These are phyloP conservation scores for Pestalotiopsis sp. DNA, from an alignment of 2,329 filamentous ascomycete genomes.

Conservation along the genomic window DNA sequence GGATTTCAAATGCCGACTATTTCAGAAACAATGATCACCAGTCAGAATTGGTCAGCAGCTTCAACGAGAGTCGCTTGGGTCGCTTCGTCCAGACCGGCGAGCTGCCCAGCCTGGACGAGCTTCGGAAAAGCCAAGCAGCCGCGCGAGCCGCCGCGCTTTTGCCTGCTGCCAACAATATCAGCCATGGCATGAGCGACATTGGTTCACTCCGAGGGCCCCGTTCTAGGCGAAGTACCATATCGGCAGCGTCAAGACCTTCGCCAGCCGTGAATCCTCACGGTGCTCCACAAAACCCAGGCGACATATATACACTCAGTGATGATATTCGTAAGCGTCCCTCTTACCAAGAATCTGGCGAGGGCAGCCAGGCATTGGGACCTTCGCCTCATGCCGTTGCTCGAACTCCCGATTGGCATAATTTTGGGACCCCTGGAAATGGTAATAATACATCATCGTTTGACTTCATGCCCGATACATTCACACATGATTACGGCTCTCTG, in stretches of 20 bases:
- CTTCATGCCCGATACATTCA: conserved; percentile 2
- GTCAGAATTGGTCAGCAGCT: conserved; percentile 32
- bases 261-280: conserved; percentile 30
- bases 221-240: conserved; percentile 22
- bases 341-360: conserved; percentile 20
- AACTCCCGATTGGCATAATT: conserved; percentile 4
- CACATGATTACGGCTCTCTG: conserved; percentile 4
- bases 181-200: not conserved
- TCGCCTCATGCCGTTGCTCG: conserved; percentile 17
- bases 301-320: conserved; percentile 35
- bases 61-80: conserved; percentile 35
- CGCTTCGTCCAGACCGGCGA: conserved; percentile 32
- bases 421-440: not conserved
- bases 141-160: not conserved
- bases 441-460: not conserved
- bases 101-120: conserved; percentile 23
- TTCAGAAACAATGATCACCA: conserved; percentile 36
- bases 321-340: conserved; percentile 30
- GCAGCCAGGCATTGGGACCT: conserved; percentile 18
- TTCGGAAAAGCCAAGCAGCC: conserved; percentile 2
- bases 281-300: conserved; percentile 34
- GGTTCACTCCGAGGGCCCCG: conserved; percentile 3
- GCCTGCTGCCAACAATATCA: not conserved
- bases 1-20: conserved; percentile 32
- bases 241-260: conserved; percentile 21